A percentile compares a stretch with the other conserved stretches of the same genome.
Conservation (phyloP, 129 eudicot species). For the Ambrosia trifida region DNA sequence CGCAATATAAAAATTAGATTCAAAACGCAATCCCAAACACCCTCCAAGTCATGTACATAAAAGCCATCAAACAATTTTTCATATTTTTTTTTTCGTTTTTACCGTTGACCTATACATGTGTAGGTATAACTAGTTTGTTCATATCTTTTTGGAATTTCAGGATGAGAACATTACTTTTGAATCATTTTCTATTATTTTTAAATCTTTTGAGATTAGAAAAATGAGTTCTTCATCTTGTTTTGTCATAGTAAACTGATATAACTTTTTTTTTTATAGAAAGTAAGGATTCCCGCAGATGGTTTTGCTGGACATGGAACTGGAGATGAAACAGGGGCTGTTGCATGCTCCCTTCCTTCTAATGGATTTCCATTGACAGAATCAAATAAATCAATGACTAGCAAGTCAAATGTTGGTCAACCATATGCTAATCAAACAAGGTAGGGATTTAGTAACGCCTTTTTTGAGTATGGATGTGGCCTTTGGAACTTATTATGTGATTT, state of each 20-base stretch:
- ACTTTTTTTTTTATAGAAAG: constrained; percentile 39
- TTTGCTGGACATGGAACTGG: constrained; percentile 39
- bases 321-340: constrained; percentile 44
- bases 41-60: too few relatives aligned
- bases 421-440: constrained; percentile 45
- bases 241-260: neutral
- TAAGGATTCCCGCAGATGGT: constrained; percentile 49
- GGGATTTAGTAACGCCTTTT: neutral
- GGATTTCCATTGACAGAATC: constrained; percentile 30
- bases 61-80: too few relatives aligned
- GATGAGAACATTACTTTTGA: too few relatives aligned
- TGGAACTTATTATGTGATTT: neutral
- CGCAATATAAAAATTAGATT: too few relatives aligned
- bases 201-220: too few relatives aligned
- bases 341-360: constrained; percentile 31
- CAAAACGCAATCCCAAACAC: too few relatives aligned
- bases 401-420: constrained; percentile 37
- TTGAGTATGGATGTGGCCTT: neutral
- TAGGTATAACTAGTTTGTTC: too few relatives aligned
- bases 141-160: too few relatives aligned
- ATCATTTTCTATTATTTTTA: too few relatives aligned
- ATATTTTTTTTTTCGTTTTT: too few relatives aligned
- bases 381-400: constrained; percentile 27
- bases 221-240: too few relatives aligned
- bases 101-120: too few relatives aligned